Base-by-base conservation (phyloP, 116 monocot genomes). In the Phalaenopsis hybrid region DNA sequence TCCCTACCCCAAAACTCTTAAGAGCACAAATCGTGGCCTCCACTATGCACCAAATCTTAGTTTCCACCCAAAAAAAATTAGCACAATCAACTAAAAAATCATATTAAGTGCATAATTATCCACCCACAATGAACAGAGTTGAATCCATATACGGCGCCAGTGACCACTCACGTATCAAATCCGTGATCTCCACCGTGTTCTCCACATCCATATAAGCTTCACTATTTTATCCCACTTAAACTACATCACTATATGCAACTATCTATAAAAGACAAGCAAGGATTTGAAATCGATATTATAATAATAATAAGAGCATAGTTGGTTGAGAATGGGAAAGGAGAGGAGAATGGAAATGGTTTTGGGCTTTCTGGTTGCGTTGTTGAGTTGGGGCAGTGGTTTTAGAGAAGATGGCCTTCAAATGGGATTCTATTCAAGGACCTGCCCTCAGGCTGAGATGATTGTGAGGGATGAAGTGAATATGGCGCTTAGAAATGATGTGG, bases 391-490 rank as follows among this genome's bases (percentile, higher is more conserved):
- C 6, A 28, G 55, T 75, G 7, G 5, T 13, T 18, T 23, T 4
- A 15, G 44, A n/a, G 41, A 82, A 48, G 76, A 61, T 79, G 79
- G 68, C 79, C 81, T 81, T 74, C 78, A 10, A 52, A 78, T 86
- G 20, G 92, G 87, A 23, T 91, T 85, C 67, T 91, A 91, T 44
- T 17, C 1, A 17, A 78, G 20, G 18, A 89, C 46, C 12, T 91
- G 89, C 59, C 89, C 89, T 13, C 80, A 57, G 33, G 92, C 91
- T 6, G 94, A 95, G 84, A 9, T 12, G 44, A 86, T 95, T 31
- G 89, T 95, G 0, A 80, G 75, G 46, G 44, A 80, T 3, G 92
- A 86, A 69, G 91, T 92, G 13, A 57, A 31, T 8, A 84, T 75
- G 49, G 91, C 85, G 0, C 5, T 88, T 5, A 49, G 4, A 0